A percentile compares a stretch with the other conserved stretches of the same genome.
These are phyloP conservation scores for Purpureocillium takamizusanense DNA, from an alignment of 2,329 filamentous ascomycete genomes.

Conservation along the genomic window DNA sequence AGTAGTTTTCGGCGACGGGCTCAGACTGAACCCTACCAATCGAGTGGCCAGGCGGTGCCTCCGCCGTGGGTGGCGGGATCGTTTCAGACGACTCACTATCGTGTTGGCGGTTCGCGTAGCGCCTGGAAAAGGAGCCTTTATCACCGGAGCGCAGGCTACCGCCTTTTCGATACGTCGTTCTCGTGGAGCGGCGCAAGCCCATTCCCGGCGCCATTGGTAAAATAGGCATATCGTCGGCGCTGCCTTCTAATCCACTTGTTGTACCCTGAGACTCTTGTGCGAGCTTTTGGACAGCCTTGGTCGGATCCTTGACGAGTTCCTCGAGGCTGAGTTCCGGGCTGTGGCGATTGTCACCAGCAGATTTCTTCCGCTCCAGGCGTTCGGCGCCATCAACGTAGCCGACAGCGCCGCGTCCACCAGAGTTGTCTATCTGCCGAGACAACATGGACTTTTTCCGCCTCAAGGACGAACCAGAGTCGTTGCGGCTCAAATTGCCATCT, in stretches of 20 bases:
- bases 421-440: conserved; percentile 79
- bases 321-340: conserved; percentile 64
- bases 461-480: conserved; percentile 51
- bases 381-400: conserved; percentile 81
- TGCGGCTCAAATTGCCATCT: conserved; percentile 41
- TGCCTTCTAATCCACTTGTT: conserved; percentile 29
- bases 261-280: conserved; percentile 44
- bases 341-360: conserved; percentile 39
- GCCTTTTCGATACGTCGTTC: conserved; percentile 79
- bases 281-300: conserved; percentile 61
- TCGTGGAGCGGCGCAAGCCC: conserved; percentile 79
- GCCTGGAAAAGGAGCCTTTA: conserved; percentile 64
- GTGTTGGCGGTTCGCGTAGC: conserved; percentile 52
- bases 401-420: conserved; percentile 44
- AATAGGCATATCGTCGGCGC: conserved; percentile 72
- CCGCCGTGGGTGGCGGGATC: conserved; percentile 24
- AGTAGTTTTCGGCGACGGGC: conserved; percentile 54
- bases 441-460: conserved; percentile 92
- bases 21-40: conserved; percentile 63
- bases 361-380: conserved; percentile 64
- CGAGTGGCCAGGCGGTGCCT: conserved; percentile 39
- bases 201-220: conserved; percentile 68
- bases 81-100: conserved; percentile 40
- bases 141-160: conserved; percentile 79
- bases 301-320: conserved; percentile 72